Conservation (phyloP, 176 grass and related monocot species). For the Triticum aestivum region DNA sequence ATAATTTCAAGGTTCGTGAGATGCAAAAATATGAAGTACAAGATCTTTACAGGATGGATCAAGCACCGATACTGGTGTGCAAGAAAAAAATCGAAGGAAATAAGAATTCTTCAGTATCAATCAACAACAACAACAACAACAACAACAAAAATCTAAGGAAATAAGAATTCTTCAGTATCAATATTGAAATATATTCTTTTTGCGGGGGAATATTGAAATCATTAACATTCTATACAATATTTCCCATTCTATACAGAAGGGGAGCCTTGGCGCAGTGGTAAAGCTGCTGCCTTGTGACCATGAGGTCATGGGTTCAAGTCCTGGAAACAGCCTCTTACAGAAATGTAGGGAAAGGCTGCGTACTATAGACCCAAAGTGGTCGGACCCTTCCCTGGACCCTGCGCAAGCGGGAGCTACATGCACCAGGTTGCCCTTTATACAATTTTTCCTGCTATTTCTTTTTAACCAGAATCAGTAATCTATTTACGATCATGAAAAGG, state of each 20-base stretch:
- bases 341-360: too few species aligned
- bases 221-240: not conserved
- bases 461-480: not conserved
- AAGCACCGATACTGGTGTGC: not conserved
- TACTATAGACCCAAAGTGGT: too few species aligned
- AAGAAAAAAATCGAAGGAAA: not conserved
- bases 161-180: not conserved
- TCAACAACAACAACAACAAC: not conserved
- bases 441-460: not conserved
- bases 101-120: not conserved
- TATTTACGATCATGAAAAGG: not conserved
- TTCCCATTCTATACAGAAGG: not conserved
- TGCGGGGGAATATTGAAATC: too few species aligned
- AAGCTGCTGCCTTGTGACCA: too few species aligned
- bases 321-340: too few species aligned
- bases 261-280: too few species aligned
- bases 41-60: not conserved
- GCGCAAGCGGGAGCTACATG: too few species aligned
- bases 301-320: too few species aligned
- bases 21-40: not conserved
- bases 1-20: not conserved
- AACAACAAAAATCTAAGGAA: not conserved
- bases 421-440: too few species aligned
- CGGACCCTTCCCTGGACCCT: too few species aligned
- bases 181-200: not conserved